A percentile compares a stretch with the other conserved stretches of the same genome.
phyloP scores from a whole-genome alignment of 768 basidiomycete species.

The Pseudohyphozyma bogoriensis region DNA sequence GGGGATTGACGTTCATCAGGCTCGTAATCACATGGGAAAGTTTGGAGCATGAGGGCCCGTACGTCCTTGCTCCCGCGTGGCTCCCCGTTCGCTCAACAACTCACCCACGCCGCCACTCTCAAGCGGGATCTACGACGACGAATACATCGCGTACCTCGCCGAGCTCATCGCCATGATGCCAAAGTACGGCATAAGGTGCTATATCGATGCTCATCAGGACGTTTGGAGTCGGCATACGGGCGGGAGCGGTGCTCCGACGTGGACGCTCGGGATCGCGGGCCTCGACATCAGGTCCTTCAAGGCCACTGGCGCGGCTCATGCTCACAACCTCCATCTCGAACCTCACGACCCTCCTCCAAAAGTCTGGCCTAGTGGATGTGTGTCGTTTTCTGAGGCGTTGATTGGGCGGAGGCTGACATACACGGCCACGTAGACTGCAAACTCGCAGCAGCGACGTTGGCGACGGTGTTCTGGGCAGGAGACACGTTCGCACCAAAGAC shows the following conservation, averaged over 20 bases:
- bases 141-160: conserved; percentile 71
- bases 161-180: conserved; percentile 58
- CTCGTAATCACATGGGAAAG: conserved; percentile 97
- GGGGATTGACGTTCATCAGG: conserved; percentile 28
- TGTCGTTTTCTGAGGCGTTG: neutral
- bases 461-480: conserved; percentile 89
- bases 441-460: conserved; percentile 83
- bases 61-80: conserved; percentile 38
- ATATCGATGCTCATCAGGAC: conserved; percentile 70
- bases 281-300: conserved; percentile 74
- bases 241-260: conserved; percentile 82
- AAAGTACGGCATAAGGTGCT: conserved; percentile 60
- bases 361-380: conserved; percentile 30
- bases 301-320: conserved; percentile 75
- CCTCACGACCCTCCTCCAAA: conserved; percentile 29
- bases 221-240: conserved; percentile 93
- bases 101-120: too few species aligned
- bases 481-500: conserved; percentile 74
- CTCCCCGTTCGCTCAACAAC: neutral
- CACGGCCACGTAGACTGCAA: conserved; percentile 74
- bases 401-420: neutral
- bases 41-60: conserved; percentile 87
- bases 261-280: conserved; percentile 79
- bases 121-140: conserved; percentile 73
- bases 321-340: conserved; percentile 55